These are phyloP conservation scores for sweet orange (Citrus sinensis) DNA, from an alignment of 345 rosid genomes.

Conservation along the genomic window DNA sequence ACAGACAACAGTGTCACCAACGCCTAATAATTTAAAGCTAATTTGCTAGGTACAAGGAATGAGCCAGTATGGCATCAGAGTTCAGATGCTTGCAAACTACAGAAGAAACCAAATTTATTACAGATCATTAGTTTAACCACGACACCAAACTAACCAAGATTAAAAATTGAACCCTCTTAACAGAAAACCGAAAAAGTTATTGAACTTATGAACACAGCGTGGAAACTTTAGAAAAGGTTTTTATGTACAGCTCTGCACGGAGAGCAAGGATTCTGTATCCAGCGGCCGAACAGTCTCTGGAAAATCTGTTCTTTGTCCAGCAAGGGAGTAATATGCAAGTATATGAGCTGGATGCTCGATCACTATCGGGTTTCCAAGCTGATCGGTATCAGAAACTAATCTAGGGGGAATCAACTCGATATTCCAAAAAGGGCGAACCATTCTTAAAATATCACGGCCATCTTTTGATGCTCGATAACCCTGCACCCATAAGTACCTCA, in stretches of 20 bases:
- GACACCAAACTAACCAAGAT: not conserved
- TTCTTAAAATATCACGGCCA: conserved; percentile 57
- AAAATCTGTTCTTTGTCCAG: conserved; percentile 84
- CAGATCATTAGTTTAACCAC: conserved; percentile 18
- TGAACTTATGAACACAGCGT: conserved; percentile 25
- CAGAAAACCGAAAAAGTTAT: conserved; percentile 6
- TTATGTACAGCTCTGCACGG: conserved; percentile 41
- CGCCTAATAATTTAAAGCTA: not conserved
- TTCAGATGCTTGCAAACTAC: conserved; percentile 24
- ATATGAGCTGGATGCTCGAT: conserved; percentile 79
- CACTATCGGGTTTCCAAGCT: conserved; percentile 24
- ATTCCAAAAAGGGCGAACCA: conserved; percentile 96
- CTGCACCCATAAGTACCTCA: conserved; percentile 97
- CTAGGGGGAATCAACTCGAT: conserved; percentile 80
- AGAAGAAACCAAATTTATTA: conserved; percentile 28
- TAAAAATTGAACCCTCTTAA: conserved; percentile 19
- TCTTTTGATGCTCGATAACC: conserved; percentile 59
- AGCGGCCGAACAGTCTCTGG: conserved; percentile 61
- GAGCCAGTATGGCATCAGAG: conserved; percentile 4
- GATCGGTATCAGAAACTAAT: conserved; percentile 23
- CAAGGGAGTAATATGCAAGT: conserved; percentile 91
- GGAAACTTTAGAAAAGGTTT: conserved; percentile 1
- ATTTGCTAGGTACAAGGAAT: not conserved
- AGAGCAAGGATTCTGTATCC: conserved; percentile 23
- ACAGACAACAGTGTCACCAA: not conserved